Evolutionary conservation across 225 moss, liverwort and hornwort species (phyloP), one percentile per base, ranked within the genome.

Genomic region (Takakia lepidozioides): DNA sequence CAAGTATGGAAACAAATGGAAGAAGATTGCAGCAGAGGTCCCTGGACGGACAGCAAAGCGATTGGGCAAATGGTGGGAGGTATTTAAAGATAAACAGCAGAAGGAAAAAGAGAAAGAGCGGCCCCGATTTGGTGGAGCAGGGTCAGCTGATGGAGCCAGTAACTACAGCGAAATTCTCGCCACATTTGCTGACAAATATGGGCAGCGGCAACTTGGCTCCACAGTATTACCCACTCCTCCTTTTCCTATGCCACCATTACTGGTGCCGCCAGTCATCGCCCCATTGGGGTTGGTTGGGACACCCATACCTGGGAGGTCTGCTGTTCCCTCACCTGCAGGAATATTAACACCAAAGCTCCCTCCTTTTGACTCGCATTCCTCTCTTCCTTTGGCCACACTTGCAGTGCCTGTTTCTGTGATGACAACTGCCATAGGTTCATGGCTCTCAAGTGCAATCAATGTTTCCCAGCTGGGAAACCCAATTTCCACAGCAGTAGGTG

Each of bases 1-100:
- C 52, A 70, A 70, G 63, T 63, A 70, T 51, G 69, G 69, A 25
- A 70, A 70, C 63, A 70, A 70, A 46, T 70, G 69, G 69, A 70
- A 70, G 42, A 70, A 71, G 34, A 71, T 71, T 59, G 70, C 70
- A 29, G 54, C 64, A 15, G 70, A 71, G 52, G 70, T 71, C 50
- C 70, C 70, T 2, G 70, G 70, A 2, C 64, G 70, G 27, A 71
- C 70, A 1, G 70, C 70, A 10, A 71, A 71, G 38, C 57, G 70
- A 20, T 59, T 71, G 14, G 70, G 70, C 16, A 71, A 71, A 51
- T 71, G 70, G 70, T 71, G 70, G 70, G 70, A 71, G 48, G 64
- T 64, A 1, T 59, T 59, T 29, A 71, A 71, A 46, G 70, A 64
- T n/a, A 71, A 64, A 45, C 64, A 63, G 70, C 64, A 51, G 52